phyloP scores from a whole-genome alignment of 2,329 filamentous ascomycete species.

The Claviceps humidiphila region DNA sequence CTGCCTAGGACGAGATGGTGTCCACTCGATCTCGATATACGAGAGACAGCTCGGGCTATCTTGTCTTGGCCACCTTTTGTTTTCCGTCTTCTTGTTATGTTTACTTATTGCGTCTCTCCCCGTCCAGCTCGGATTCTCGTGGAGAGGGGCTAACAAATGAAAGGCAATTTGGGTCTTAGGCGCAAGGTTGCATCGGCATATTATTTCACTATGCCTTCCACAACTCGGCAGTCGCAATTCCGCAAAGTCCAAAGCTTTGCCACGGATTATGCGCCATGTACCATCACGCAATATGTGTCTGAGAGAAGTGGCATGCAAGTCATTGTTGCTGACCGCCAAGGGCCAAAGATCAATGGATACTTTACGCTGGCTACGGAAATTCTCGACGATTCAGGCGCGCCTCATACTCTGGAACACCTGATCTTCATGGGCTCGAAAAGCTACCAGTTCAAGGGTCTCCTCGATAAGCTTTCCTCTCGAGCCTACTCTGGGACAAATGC shows the following conservation, averaged over 20 bases:
- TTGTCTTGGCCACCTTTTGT: not conserved
- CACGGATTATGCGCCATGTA: constrained; percentile 78
- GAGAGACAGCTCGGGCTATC: not conserved
- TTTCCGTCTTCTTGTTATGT: not conserved
- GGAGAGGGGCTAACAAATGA: not conserved
- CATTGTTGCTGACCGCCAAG: constrained; percentile 79
- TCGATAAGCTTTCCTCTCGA: constrained; percentile 86
- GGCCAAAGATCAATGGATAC: constrained; percentile 90
- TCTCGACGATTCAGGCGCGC: constrained; percentile 89
- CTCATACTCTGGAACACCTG: constrained; percentile 72
- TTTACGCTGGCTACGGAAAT: constrained; percentile 96
- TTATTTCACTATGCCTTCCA: constrained; percentile 3
- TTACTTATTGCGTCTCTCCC: not conserved
- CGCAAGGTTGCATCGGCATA: not conserved
- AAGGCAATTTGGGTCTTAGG: not conserved
- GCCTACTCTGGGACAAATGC: constrained; percentile 93
- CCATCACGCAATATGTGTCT: constrained; percentile 92
- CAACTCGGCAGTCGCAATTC: constrained; percentile 39
- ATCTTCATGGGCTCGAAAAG: constrained; percentile 85
- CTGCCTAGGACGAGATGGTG: not conserved
- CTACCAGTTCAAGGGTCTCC: constrained; percentile 86
- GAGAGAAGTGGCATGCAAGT: constrained; percentile 89
- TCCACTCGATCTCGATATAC: too few relatives aligned
- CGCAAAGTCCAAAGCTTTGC: constrained; percentile 75
- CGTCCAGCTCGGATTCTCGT: not conserved